These are phyloP conservation scores for Mallotus japonicus DNA, from an alignment of 441 rosid species.

Conservation along the genomic window DNA sequence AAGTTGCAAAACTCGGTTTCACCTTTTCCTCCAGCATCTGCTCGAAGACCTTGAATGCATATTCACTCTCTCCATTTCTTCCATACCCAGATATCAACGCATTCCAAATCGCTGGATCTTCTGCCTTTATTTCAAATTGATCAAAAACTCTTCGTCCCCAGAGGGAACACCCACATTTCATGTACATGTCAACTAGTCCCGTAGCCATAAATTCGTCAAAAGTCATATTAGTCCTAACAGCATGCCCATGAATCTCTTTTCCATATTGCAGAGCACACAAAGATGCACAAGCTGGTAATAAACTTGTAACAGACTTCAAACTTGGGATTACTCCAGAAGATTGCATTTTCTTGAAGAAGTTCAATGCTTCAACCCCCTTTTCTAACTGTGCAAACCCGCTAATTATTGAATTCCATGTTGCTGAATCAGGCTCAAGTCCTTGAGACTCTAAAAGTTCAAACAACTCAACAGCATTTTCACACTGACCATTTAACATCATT, in stretches of 20 bases:
- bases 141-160: constrained; percentile 48
- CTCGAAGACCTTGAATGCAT: constrained; percentile 50
- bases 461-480: constrained; percentile 44
- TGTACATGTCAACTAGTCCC: constrained; percentile 57
- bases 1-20: constrained; percentile 57
- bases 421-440: constrained; percentile 58
- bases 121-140: constrained; percentile 45
- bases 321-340: constrained; percentile 37
- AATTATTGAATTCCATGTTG: constrained; percentile 69
- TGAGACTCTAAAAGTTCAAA: constrained; percentile 47
- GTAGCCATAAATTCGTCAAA: constrained; percentile 51
- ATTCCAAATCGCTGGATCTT: constrained; percentile 72
- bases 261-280: constrained; percentile 46
- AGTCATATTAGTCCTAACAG: constrained; percentile 36
- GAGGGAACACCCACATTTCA: constrained; percentile 56
- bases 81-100: constrained; percentile 73
- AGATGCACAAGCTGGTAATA: constrained; percentile 61
- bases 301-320: constrained; percentile 62
- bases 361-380: constrained; percentile 49
- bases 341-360: constrained; percentile 56
- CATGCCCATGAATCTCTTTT: constrained; percentile 58
- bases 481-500: constrained; percentile 54
- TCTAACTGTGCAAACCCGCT: constrained; percentile 59
- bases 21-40: constrained; percentile 42
- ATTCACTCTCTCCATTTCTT: constrained; percentile 53